phyloP scores from a whole-genome alignment of 306 rosid species.

The Medicago arabica region DNA sequence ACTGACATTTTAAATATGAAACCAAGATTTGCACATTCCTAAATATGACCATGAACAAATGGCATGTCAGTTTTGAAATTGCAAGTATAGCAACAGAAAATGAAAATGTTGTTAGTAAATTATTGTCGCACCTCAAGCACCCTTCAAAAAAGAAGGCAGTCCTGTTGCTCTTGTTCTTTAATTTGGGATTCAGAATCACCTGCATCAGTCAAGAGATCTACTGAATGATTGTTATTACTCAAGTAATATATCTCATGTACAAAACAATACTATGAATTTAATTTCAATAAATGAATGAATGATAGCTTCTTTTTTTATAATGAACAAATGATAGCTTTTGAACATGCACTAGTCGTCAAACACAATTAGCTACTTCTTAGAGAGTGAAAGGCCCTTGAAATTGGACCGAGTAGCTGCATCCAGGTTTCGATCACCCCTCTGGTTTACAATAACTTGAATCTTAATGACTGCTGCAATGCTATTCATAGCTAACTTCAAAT shows the following conservation, averaged over 20 bases:
- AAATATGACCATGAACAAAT: neutral
- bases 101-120: neutral
- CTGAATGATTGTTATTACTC: conserved; percentile 37
- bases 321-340: too few relatives aligned
- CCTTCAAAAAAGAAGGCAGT: conserved; percentile 90
- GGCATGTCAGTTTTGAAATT: neutral
- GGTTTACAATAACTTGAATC: too few relatives aligned
- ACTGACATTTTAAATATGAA: neutral
- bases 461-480: too few relatives aligned
- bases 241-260: conserved; percentile 33
- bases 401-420: too few relatives aligned
- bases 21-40: neutral
- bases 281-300: too few relatives aligned
- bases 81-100: neutral
- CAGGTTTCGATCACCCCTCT: too few relatives aligned
- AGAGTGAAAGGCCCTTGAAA: too few relatives aligned
- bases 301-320: neutral
- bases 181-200: conserved; percentile 81
- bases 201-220: conserved; percentile 53
- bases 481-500: too few relatives aligned
- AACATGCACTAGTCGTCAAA: too few relatives aligned
- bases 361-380: too few relatives aligned
- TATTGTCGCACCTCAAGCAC: conserved; percentile 71
- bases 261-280: neutral
- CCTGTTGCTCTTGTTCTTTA: conserved; percentile 67